These are phyloP conservation scores for Populus hybrid DNA, from an alignment of 441 rosid species.

Conservation along the genomic window DNA sequence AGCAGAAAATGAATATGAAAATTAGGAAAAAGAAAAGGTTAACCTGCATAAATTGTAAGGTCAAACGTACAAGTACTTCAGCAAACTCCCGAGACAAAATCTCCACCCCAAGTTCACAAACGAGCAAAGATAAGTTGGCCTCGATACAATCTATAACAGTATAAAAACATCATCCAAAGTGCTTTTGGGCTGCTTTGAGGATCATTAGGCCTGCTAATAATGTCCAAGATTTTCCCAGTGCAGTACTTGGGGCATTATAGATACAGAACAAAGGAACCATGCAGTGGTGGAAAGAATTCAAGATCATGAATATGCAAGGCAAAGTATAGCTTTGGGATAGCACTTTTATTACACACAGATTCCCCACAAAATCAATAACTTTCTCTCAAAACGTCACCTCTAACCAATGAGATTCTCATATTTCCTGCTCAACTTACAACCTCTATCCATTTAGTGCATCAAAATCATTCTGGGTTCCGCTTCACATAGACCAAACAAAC, in stretches of 20 bases:
- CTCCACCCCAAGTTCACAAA: no score
- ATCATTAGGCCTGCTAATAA: no score
- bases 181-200: no score
- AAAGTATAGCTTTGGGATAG: not conserved
- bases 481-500: not conserved
- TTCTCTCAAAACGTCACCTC: no score
- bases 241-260: not conserved
- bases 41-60: not conserved
- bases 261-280: not conserved
- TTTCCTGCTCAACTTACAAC: not conserved
- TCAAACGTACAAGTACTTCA: not conserved
- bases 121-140: no score
- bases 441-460: not conserved
- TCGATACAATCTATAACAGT: no score
- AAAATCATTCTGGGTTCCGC: not conserved
- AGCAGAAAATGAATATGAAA: slow-evolving; percentile 8
- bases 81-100: not conserved
- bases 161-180: no score
- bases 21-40: slow-evolving; percentile 4
- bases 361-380: no score
- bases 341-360: not conserved
- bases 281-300: not conserved
- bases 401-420: not conserved
- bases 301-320: no score
- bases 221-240: no score